These are phyloP conservation scores for Chaetomium tenue DNA, from an alignment of 495 filamentous ascomycete species.

Conservation along the genomic window DNA sequence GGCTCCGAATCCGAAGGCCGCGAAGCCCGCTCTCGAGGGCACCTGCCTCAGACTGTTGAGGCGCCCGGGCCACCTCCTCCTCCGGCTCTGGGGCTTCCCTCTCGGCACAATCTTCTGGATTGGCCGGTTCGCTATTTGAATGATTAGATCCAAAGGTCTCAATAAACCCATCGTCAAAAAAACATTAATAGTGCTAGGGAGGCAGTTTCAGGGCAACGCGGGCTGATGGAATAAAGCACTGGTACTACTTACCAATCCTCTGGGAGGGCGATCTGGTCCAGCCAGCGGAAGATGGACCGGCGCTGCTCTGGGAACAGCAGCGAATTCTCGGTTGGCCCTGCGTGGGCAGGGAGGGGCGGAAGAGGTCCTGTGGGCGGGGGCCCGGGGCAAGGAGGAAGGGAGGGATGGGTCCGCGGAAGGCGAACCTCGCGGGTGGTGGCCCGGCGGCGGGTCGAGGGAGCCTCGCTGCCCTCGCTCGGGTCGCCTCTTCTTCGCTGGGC, in stretches of 20 bases:
- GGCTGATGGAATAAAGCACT: neutral
- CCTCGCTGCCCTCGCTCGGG: neutral
- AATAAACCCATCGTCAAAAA: neutral
- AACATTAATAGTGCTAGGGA: neutral
- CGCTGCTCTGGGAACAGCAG: neutral
- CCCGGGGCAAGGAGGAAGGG: neutral
- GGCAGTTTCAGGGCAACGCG: too few relatives aligned
- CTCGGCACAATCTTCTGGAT: neutral
- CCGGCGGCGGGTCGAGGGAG: neutral
- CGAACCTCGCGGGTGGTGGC: neutral
- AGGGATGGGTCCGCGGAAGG: neutral
- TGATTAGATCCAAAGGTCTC: neutral
- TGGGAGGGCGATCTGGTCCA: slow-evolving; percentile 11
- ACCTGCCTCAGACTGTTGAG: neutral
- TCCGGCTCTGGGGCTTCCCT: neutral
- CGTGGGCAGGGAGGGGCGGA: neutral
- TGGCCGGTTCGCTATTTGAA: slow-evolving; percentile 1
- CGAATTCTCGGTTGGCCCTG: neutral
- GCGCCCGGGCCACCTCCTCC: neutral
- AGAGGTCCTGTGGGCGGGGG: neutral
- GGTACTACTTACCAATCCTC: slow-evolving; percentile 15
- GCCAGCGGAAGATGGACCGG: slow-evolving; percentile 5
- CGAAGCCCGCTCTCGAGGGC: neutral
- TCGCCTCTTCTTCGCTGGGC: neutral
- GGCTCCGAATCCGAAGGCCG: neutral